Base-by-base conservation (phyloP, 768 basidiomycete species). In the Collybia nuda region DNA sequence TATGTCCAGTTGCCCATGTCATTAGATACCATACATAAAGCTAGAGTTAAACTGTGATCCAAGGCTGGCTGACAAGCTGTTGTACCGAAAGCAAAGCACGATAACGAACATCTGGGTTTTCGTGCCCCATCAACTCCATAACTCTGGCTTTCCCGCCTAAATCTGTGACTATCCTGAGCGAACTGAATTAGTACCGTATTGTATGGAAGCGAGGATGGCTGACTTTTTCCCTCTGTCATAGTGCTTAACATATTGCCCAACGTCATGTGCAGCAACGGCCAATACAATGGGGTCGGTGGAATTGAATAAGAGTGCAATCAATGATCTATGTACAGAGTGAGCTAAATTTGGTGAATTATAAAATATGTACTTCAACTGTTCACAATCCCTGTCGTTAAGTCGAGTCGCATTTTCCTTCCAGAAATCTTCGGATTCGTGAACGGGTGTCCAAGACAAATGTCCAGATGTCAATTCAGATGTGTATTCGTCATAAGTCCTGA, bases 401-500 rank as follows among this genome's bases (percentile, higher is more conserved):
- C 84, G 92, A 6, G 75, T 70, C 4, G 90, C 94, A 62, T 98
- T 98, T 73, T 95, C 93, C 62, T 89, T 91, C 97, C 97, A 99
- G 73, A 99, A 99, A 29, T 93, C 85, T 53, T 98, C 96, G 1
- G 91, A 95, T 63, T 94, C 91, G 62, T 99, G 97, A 8, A 93
- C 90, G 11, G 96, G 95, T 4, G 91, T 86, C 97, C 97, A 98
- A 5, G 92, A 89, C 21, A 98, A 71, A 65, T 93, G 93, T 1
- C 95, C 94, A 4, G 90, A 91, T 15, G 83, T 74, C 24, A 99
- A 73, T 66, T 98, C 96, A 0, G 93, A 94, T 9, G 80, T 82
- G 62, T 98, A 99, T 68, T 98, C 95, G 64, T 98, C 97, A 65
- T 90, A 99, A 0, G 93, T 99, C 51, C 94, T 98, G 41, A 1